Evolutionary conservation across 1,284 basidiomycete species (phyloP).

Genomic region (Puccinia brachypodii): DNA sequence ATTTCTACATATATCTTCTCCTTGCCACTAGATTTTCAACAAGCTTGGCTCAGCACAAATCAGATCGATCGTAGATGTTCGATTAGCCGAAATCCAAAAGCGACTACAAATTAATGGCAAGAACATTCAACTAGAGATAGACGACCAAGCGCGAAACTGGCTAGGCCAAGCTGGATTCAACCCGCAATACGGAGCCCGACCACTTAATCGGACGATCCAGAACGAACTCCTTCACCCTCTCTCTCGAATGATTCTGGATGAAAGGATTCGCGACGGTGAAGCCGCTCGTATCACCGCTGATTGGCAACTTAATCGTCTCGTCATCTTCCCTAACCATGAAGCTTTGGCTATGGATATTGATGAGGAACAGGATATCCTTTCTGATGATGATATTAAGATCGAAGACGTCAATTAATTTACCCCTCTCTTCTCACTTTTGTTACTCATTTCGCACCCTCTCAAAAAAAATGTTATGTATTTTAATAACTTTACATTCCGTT

Average conservation of each 20-base stretch:
- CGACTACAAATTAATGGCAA: slow-evolving; percentile 70
- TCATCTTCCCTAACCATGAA: slow-evolving; percentile 82
- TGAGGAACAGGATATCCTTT: slow-evolving; percentile 62
- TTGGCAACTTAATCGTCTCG: slow-evolving; percentile 74
- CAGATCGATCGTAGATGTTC: slow-evolving; percentile 61
- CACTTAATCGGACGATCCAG: slow-evolving; percentile 87
- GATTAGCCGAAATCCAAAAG: slow-evolving; percentile 65
- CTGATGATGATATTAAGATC: slow-evolving; percentile 64
- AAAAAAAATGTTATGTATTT: no score
- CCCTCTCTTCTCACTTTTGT: neutral
- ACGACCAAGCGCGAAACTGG: slow-evolving; percentile 76
- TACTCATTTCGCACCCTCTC: neutral
- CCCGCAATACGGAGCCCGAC: slow-evolving; percentile 76
- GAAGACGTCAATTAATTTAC: slow-evolving; percentile 76
- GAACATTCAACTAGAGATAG: slow-evolving; percentile 76
- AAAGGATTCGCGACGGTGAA: slow-evolving; percentile 79
- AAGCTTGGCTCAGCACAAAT: slow-evolving; percentile 61
- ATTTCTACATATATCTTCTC: no score
- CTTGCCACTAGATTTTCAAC: slow-evolving; percentile 60
- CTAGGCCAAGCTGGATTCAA: slow-evolving; percentile 74
- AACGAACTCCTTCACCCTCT: slow-evolving; percentile 89
- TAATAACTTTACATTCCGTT: no score
- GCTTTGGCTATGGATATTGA: slow-evolving; percentile 63
- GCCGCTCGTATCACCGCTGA: slow-evolving; percentile 76
- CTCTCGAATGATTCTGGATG: slow-evolving; percentile 80